Conservation (phyloP, 768 basidiomycete genomes). For the Trametes sanguinea region DNA sequence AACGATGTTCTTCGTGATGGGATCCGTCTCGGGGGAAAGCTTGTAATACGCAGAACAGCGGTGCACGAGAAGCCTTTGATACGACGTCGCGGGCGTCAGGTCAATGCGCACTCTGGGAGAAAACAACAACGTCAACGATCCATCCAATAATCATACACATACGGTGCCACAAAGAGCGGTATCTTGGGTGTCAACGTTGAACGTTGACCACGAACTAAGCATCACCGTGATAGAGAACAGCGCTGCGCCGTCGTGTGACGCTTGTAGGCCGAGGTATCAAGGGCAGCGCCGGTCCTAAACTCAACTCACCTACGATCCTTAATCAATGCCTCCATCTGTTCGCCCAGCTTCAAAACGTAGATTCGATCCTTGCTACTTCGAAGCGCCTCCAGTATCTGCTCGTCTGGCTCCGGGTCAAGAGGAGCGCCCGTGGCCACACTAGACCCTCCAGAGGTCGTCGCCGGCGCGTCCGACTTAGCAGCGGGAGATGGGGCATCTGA, state of each 20-base stretch:
- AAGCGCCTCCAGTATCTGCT: slow-evolving; percentile 83
- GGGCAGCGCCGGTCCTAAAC: slow-evolving; percentile 10
- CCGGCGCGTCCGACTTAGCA: slow-evolving; percentile 11
- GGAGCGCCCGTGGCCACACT: slow-evolving; percentile 5
- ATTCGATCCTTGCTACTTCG: slow-evolving; percentile 86
- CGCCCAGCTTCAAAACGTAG: slow-evolving; percentile 87
- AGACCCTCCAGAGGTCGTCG: slow-evolving; percentile 16
- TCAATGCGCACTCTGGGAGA: slow-evolving; percentile 59
- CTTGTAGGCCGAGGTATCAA: neutral
- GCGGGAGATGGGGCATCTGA: slow-evolving; percentile 14
- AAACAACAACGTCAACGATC: slow-evolving; percentile 10
- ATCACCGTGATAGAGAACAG: neutral
- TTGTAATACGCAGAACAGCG: slow-evolving; percentile 83
- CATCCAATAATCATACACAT: too few relatives aligned
- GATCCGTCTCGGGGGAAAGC: slow-evolving; percentile 70
- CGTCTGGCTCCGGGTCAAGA: slow-evolving; percentile 57
- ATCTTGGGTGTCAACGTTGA: too few relatives aligned
- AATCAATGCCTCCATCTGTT: slow-evolving; percentile 80
- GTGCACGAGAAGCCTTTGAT: slow-evolving; percentile 84
- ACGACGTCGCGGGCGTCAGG: slow-evolving; percentile 69
- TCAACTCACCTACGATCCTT: slow-evolving; percentile 65
- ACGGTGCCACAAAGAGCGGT: too few relatives aligned
- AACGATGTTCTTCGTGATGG: slow-evolving; percentile 59
- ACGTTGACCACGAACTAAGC: neutral
- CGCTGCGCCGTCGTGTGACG: slow-evolving; percentile 21